A percentile compares a stretch with the other conserved stretches of the same genome.
Conservation (phyloP, 2,329 filamentous ascomycete species). For the Stagonosporopsis cucurbitacearum region DNA sequence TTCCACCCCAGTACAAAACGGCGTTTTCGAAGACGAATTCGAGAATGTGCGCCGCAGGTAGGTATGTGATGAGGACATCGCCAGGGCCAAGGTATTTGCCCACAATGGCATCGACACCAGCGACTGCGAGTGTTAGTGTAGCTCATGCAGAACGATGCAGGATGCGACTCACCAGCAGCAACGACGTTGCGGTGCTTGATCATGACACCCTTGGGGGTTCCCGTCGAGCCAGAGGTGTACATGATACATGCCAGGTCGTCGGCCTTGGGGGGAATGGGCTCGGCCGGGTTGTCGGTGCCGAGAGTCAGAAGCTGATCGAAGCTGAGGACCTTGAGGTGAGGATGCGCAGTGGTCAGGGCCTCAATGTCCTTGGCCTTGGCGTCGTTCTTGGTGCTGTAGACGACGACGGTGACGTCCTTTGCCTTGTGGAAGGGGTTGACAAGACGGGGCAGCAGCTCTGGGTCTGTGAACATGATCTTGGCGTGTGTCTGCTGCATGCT, state of each 20-base stretch:
- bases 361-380: constrained; percentile 61
- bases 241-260: constrained; percentile 82
- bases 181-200: constrained; percentile 82
- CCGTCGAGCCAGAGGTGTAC: constrained; percentile 88
- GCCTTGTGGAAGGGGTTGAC: constrained; percentile 62
- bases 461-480: constrained; percentile 85
- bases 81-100: constrained; percentile 77
- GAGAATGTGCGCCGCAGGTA: constrained; percentile 93
- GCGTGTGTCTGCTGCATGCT: constrained; percentile 82
- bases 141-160: neutral
- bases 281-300: constrained; percentile 70
- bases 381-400: constrained; percentile 64
- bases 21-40: constrained; percentile 96
- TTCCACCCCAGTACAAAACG: constrained; percentile 86
- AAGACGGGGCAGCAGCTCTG: constrained; percentile 68
- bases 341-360: constrained; percentile 60
- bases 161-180: constrained; percentile 68
- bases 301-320: constrained; percentile 62
- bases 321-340: constrained; percentile 60
- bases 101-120: constrained; percentile 80
- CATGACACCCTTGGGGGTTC: constrained; percentile 85
- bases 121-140: constrained; percentile 55
- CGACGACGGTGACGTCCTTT: constrained; percentile 62
- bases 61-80: constrained; percentile 85
- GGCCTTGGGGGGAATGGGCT: constrained; percentile 73